Base-by-base conservation (phyloP, 345 rosid genomes). In the Durio zibethinus region DNA sequence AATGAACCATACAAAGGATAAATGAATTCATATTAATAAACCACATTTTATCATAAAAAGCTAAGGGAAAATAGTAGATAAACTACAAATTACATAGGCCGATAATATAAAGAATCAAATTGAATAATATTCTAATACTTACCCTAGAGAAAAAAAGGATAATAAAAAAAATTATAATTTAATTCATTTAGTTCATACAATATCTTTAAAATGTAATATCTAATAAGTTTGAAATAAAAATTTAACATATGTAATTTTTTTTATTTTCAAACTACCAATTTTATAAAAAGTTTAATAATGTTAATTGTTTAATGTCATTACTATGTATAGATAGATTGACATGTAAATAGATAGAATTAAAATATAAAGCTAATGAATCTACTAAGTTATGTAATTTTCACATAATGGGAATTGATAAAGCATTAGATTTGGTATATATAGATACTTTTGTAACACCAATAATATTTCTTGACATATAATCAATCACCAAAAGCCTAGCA, bases 401-500 rank as follows among this genome's bases (percentile, higher is more conserved):
- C 27, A 56, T 9, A 10, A 54, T 23, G 31, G 15, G 31, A 9
- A 9, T 21, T 56, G 31, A 56, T 56, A 23, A 54, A n/a, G 25
- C 6, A 66, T 38, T 40, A 36, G 18, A 10, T 66, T 36, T 38
- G 4, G 20, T 16, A 50, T 15, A 45, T 42, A 6, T 1, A 3
- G 5, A 42, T 12, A 18, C 36, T 25, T 25, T 27, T 11, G 18
- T 27, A 16, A 15, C 36, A 12, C 4, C 14, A 15, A 29, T 5
- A 60, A 16, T n/a, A n/a, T 0, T 62, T 62, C 8, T 62, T 31
- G 21, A n/a, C 50, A 67, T 10, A 15, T 5, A 25, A 45, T 68
- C 78, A 25, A 45, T 68, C 78, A 76, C 83, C 83, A 74, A 69
- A 62, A 45, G 79, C 81, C 83, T 72, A 29, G 78, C 88, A 80